These are phyloP conservation scores for Diaporthe helianthi DNA, from an alignment of 2,329 filamentous ascomycete species.

Conservation along the genomic window DNA sequence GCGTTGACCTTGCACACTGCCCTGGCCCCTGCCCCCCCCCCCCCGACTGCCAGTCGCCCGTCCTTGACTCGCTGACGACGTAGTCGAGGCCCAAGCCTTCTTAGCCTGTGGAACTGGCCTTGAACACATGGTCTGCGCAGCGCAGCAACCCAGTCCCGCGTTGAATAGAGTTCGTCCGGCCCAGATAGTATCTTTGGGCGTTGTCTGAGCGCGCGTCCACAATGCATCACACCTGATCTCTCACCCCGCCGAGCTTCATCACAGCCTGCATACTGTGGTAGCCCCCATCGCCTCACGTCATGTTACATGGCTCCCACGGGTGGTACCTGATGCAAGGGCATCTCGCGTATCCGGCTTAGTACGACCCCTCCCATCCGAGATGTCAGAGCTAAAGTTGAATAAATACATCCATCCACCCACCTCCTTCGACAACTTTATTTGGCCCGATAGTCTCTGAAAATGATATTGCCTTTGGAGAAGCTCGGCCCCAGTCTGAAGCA, in stretches of 20 bases:
- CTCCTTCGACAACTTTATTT: background rate
- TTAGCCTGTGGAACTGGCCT: constrained; percentile 15
- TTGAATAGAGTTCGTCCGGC: constrained; percentile 20
- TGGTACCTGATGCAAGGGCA: background rate
- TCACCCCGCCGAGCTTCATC: constrained; percentile 9
- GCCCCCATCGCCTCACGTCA: background rate
- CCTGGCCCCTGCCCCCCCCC: no score
- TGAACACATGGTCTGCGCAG: constrained; percentile 18
- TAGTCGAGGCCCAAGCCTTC: constrained; percentile 5
- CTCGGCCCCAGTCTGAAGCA: background rate
- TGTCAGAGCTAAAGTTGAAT: background rate
- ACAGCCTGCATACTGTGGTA: background rate
- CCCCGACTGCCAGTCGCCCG: background rate
- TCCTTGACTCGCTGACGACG: constrained; percentile 4
- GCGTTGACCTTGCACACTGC: background rate
- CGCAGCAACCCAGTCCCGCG: background rate
- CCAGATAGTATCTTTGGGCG: constrained; percentile 16
- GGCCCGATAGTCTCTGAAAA: background rate
- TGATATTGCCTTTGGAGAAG: constrained; percentile 6
- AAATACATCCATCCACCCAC: background rate
- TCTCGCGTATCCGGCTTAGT: background rate
- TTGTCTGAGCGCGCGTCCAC: constrained; percentile 13
- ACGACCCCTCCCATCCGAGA: background rate
- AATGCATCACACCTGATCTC: constrained; percentile 19
- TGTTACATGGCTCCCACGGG: background rate